phyloP scores from a whole-genome alignment of 106 monocot genomes.

The Agapanthus africanus region DNA sequence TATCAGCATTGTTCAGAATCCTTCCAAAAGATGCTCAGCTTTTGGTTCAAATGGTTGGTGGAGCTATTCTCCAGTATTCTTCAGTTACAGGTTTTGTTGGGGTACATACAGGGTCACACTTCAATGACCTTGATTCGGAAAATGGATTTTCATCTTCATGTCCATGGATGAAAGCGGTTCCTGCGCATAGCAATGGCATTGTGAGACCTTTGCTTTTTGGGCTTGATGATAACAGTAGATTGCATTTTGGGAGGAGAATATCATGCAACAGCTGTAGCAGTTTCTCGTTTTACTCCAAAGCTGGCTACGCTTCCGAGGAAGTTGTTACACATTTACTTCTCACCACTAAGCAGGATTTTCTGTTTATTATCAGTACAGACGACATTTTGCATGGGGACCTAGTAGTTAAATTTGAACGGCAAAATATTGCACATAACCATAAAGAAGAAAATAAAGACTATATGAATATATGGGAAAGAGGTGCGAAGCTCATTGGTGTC shows the following conservation, averaged over 20 bases:
- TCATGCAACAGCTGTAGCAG: constrained; percentile 68
- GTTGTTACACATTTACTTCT: constrained; percentile 71
- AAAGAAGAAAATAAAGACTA: constrained; percentile 40
- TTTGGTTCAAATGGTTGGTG: constrained; percentile 78
- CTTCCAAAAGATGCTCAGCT: constrained; percentile 57
- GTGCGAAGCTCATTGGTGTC: constrained; percentile 79
- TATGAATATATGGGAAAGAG: constrained; percentile 81
- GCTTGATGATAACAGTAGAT: constrained; percentile 69
- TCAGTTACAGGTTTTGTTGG: constrained; percentile 16
- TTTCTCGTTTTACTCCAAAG: constrained; percentile 72
- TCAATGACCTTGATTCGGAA: constrained; percentile 25
- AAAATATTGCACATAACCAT: constrained; percentile 11
- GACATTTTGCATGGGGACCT: constrained; percentile 54
- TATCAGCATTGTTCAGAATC: constrained; percentile 56
- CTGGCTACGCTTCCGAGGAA: constrained; percentile 23
- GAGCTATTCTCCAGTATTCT: constrained; percentile 63
- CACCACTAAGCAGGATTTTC: constrained; percentile 75
- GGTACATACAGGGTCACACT: constrained; percentile 4
- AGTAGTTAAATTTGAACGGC: constrained; percentile 35
- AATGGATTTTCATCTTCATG: constrained; percentile 64
- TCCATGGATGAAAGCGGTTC: constrained; percentile 77
- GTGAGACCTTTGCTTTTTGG: constrained; percentile 56
- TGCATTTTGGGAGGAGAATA: constrained; percentile 50
- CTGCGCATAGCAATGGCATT: constrained; percentile 42
- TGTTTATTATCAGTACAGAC: constrained; percentile 59